These are phyloP conservation scores for Bolboschoenus planiculmis DNA, from an alignment of 176 grass and related monocot genomes.

Conservation along the genomic window DNA sequence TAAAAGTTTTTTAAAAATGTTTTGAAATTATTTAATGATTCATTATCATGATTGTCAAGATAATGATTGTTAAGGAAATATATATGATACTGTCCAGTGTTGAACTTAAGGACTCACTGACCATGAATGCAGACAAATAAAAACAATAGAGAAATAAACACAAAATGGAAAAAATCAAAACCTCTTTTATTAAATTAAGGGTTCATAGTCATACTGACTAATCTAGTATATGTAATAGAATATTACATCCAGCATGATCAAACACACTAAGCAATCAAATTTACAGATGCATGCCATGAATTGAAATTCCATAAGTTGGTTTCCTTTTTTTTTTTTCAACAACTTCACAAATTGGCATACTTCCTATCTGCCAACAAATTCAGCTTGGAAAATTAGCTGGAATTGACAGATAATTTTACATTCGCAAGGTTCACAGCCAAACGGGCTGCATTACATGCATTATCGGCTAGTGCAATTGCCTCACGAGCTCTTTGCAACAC, in stretches of 20 bases:
- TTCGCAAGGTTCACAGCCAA: slow-evolving; percentile 73
- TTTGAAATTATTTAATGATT: too few relatives aligned
- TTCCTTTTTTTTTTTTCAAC: too few relatives aligned
- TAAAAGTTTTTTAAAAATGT: too few relatives aligned
- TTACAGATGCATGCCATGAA: neutral
- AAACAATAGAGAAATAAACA: neutral
- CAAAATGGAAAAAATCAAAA: neutral
- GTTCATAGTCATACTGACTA: neutral
- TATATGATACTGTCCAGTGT: too few relatives aligned
- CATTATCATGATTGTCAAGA: too few relatives aligned
- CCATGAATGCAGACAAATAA: neutral
- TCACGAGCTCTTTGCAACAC: slow-evolving; percentile 60
- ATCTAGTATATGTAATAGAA: neutral
- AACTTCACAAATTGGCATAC: neutral
- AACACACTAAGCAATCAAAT: neutral
- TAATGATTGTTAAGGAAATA: too few relatives aligned
- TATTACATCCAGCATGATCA: neutral
- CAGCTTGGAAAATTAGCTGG: neutral
- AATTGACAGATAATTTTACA: slow-evolving; percentile 39
- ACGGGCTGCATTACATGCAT: slow-evolving; percentile 63
- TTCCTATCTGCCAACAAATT: neutral
- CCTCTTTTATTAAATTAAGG: slow-evolving; percentile 6
- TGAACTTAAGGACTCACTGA: neutral
- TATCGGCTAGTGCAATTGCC: slow-evolving; percentile 63
- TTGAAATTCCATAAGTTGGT: neutral